Evolutionary conservation across 2,329 filamentous ascomycete species (phyloP).

Genomic region (Boeremia exigua): DNA sequence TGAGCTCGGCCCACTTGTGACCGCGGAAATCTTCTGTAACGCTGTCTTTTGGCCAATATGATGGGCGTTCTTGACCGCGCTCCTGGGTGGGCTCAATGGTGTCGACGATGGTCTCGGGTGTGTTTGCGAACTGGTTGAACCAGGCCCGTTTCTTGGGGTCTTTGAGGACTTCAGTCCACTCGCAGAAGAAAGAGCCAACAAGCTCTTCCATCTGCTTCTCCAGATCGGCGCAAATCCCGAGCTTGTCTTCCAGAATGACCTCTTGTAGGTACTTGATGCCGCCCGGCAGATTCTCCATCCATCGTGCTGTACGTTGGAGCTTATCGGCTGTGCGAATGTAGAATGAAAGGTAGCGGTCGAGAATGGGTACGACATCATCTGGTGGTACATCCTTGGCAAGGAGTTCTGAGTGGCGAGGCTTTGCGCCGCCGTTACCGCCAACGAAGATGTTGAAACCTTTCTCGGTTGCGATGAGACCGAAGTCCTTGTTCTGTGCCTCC

Average conservation of each 20-base stretch:
- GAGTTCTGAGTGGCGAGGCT: conserved; percentile 80
- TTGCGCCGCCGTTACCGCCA: conserved; percentile 86
- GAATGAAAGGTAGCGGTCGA: conserved; percentile 90
- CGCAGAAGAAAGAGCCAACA: conserved; percentile 84
- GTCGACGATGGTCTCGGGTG: conserved; percentile 68
- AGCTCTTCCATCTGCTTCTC: conserved; percentile 88
- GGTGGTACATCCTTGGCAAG: conserved; percentile 86
- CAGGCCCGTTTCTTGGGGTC: conserved; percentile 69
- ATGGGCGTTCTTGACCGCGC: conserved; percentile 74
- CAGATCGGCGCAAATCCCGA: conserved; percentile 82
- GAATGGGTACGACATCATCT: conserved; percentile 79
- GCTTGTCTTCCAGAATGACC: conserved; percentile 83
- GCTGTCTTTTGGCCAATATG: conserved; percentile 75
- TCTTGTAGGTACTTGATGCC: conserved; percentile 83
- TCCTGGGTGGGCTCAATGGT: conserved; percentile 75
- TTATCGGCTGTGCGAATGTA: conserved; percentile 93
- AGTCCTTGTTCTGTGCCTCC: conserved; percentile 92
- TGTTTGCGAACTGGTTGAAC: conserved; percentile 88
- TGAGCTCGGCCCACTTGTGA: conserved; percentile 68
- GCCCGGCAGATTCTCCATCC: conserved; percentile 83
- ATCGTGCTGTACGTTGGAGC: conserved; percentile 85
- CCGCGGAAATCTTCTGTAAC: conserved; percentile 75
- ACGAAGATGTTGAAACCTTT: conserved; percentile 95
- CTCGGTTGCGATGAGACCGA: conserved; percentile 88
- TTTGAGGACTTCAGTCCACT: conserved; percentile 85